A percentile compares a stretch with the other conserved stretches of the same genome.
phyloP scores from a whole-genome alignment of 2,329 filamentous ascomycete genomes.

The Aspergillus novofumigatus region DNA sequence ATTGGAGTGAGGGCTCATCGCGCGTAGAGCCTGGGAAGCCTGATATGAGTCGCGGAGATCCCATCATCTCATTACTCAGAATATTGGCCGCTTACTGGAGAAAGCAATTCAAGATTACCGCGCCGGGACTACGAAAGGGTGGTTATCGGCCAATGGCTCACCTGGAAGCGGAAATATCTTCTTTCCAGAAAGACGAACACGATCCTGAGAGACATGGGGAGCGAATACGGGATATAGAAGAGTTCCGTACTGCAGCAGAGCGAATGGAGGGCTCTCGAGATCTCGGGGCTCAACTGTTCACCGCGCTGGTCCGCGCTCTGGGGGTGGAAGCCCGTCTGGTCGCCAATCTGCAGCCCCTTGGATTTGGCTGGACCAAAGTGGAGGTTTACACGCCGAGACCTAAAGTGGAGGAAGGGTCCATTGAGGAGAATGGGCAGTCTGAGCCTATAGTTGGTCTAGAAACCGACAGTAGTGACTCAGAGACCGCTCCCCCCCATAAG shows the following conservation, averaged over 20 bases:
- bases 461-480: conserved; percentile 16
- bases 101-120: conserved; percentile 70
- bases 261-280: conserved; percentile 77
- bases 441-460: conserved; percentile 17
- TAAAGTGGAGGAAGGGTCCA: conserved; percentile 9
- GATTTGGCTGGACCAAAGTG: conserved; percentile 83
- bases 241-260: conserved; percentile 66
- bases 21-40: conserved; percentile 65
- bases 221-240: conserved; percentile 60
- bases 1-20: conserved; percentile 70
- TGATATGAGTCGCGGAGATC: conserved; percentile 79
- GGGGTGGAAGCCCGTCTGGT: conserved; percentile 81
- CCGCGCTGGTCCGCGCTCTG: conserved; percentile 73
- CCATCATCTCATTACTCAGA: conserved; percentile 71
- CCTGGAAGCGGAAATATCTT: conserved; percentile 68
- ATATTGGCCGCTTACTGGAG: conserved; percentile 83
- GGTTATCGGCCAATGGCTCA: conserved; percentile 79
- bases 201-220: conserved; percentile 71
- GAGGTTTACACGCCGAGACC: conserved; percentile 64
- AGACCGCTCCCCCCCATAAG: conserved; percentile 24
- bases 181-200: conserved; percentile 60
- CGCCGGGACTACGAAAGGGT: conserved; percentile 78
- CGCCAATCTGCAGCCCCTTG: conserved; percentile 76
- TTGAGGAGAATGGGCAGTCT: conserved; percentile 5
- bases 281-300: conserved; percentile 84